A percentile compares a stretch with the other conserved stretches of the same genome.
Evolutionary conservation across 331 rosid genomes (phyloP).

Genomic region (Malus hybrid): DNA sequence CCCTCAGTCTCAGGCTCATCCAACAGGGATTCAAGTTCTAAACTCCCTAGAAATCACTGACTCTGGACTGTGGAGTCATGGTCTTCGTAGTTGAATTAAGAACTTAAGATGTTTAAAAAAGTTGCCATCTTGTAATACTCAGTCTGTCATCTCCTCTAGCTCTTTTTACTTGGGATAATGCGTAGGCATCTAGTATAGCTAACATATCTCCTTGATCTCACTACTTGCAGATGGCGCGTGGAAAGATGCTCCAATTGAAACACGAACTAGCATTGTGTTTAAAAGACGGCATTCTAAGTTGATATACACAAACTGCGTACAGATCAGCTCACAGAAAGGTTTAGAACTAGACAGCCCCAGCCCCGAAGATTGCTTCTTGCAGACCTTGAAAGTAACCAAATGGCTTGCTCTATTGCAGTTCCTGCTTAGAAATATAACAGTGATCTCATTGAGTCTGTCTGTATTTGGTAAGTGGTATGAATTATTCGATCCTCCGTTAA

Average conservation of each 20-base stretch:
- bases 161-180: slow-evolving; percentile 5
- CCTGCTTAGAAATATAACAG: background rate
- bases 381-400: background rate
- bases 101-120: background rate
- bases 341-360: background rate
- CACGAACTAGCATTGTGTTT: slow-evolving; percentile 54
- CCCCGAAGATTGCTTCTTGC: background rate
- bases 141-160: background rate
- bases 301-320: slow-evolving; percentile 15
- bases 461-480: background rate
- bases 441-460: background rate
- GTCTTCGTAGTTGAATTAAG: background rate
- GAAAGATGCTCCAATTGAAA: slow-evolving; percentile 70
- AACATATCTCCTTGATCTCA: background rate
- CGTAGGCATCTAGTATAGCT: slow-evolving; percentile 1
- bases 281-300: slow-evolving; percentile 47
- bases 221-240: slow-evolving; percentile 56
- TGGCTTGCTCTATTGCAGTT: background rate
- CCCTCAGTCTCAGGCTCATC: background rate
- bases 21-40: background rate
- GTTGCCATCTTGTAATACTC: background rate
- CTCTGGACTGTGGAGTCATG: background rate
- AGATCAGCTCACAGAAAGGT: slow-evolving; percentile 13
- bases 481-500: background rate
- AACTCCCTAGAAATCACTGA: background rate